Evolutionary conservation across 805 yeast genomes (phyloP), one percentile per base, ranked within the genome.

Genomic region (Torulaspora franciscae): DNA sequence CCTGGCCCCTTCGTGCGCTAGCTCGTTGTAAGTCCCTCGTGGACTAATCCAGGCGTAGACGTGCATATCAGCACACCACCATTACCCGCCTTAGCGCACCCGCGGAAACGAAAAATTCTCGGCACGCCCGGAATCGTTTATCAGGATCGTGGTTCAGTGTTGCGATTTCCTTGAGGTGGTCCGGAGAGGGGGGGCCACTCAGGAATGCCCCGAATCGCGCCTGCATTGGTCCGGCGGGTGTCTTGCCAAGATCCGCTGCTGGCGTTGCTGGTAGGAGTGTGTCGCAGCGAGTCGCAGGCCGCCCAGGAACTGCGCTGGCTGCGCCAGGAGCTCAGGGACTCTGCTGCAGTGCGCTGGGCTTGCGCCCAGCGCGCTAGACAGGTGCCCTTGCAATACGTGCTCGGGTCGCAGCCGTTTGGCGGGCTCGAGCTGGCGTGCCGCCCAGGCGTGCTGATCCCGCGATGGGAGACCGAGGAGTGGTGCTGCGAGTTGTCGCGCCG

Each of bases 391-490:
- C 98, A 91, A 62, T 90, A 91, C 62, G 77, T 91, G 8, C 67
- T 91, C 7, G 89, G 93, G 0, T 66, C 79, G 0, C 97, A 90
- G 65, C 98, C 98, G 1, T 91, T 91, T 69, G 95, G 93, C 0
- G 57, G 62, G 1, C 59, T 91, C 39, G 77, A 76, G 9, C 73
- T 91, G 3, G 45, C 56, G 22, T 86, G 96, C 56, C 56, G 64
- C 24, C 69, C 68, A 1, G 80, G 80, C 0, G 97, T 88, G 1
- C 67, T 91, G 48, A 90, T 91, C 23, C 98, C 99, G 0, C 67
- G 99, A 40, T 81, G 91, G 84, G 99, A 91, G 60, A 91, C 99
- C 0, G 98, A 91, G 61, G 95, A 88, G 57, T 91, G 97, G 97
- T 69, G 76, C 7, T 28, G 67, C 24, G 72, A 71, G 43, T 29